Evolutionary conservation across 805 yeast species (phyloP), one percentile per base, ranked within the genome.

Genomic region (Isabelozyma heimii): DNA sequence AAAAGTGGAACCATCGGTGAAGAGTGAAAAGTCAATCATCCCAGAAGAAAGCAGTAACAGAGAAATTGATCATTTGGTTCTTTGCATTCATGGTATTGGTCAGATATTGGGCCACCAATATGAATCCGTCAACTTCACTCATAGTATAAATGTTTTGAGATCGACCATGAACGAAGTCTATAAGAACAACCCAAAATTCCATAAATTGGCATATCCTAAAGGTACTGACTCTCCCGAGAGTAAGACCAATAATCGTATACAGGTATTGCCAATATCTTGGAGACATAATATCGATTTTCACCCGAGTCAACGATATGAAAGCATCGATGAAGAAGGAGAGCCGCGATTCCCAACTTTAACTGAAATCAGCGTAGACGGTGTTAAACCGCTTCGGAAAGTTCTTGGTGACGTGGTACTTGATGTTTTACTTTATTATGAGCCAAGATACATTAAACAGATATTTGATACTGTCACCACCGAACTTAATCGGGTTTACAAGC

Each of bases 71-170:
- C 89, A 84, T 59, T 69, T 92, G 52, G 81, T 91, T 1, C 72
- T 92, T n/a, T 90, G 97, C 61, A 81, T 92, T 27, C 99, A 92
- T 69, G 99, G 99, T 0, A 89, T 92, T 51, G 99, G 98, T 1
- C 99, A 92, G 66, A 81, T 84, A 14, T 70, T 94, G 45, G 95
- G 97, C 1, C 75, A 83, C 42, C 81, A 81, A 58, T 83, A 86
- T 60, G 91, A 91, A 56, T 83, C 86, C 45, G 85, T 92, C 24
- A 89, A 89, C 65, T 94, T 92, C 70, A 84, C 90, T 8, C 96
- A 91, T 61, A 91, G 91, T 37, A 81, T 90, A 33, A 88, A 87
- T 57, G 75, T 79, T 30, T 65, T 91, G 52, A 69, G 91, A 50
- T 70, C 75, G 46, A 78, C 83, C 43, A 72, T 87, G 72, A 83